phyloP scores from a whole-genome alignment of 768 basidiomycete species.

The Amanita brunnescens region DNA sequence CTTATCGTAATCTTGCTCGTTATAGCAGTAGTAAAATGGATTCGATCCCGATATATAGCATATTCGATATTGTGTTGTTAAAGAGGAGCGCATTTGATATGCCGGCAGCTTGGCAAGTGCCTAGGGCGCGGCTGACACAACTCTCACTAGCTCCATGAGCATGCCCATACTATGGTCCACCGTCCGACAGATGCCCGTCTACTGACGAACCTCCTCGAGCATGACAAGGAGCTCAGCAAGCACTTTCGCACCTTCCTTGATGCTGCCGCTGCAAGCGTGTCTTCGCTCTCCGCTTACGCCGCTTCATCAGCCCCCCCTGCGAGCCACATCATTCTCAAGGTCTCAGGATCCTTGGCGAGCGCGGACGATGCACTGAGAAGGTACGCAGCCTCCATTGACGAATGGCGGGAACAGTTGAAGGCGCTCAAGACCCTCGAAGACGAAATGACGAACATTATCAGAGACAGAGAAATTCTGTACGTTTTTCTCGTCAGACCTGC shows the following conservation, averaged over 20 bases:
- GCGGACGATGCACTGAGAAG: conserved; percentile 62
- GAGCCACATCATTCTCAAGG: conserved; percentile 44
- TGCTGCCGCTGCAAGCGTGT: conserved; percentile 49
- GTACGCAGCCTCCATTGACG: conserved; percentile 53
- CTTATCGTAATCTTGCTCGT: background rate
- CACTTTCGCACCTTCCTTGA: conserved; percentile 50
- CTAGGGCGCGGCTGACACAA: background rate
- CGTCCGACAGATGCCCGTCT: conserved; percentile 67
- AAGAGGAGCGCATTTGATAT: background rate
- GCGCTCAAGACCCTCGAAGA: conserved; percentile 61
- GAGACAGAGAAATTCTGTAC: conserved; percentile 78
- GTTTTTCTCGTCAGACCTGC: conserved; percentile 18
- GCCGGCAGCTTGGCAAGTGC: background rate
- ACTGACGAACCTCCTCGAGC: conserved; percentile 53
- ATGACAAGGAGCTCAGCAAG: conserved; percentile 67
- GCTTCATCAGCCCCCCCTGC: conserved; percentile 50
- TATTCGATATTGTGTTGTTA: background rate
- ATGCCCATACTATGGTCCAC: conserved; percentile 47
- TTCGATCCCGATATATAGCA: background rate
- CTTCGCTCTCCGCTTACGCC: conserved; percentile 67
- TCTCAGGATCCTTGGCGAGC: conserved; percentile 49
- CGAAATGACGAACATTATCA: conserved; percentile 57
- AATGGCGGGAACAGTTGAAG: conserved; percentile 55
- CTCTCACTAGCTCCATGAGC: background rate
- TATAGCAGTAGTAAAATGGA: background rate